phyloP scores from a whole-genome alignment of 1,139 yeast genomes.

The Diutina catenulata region DNA sequence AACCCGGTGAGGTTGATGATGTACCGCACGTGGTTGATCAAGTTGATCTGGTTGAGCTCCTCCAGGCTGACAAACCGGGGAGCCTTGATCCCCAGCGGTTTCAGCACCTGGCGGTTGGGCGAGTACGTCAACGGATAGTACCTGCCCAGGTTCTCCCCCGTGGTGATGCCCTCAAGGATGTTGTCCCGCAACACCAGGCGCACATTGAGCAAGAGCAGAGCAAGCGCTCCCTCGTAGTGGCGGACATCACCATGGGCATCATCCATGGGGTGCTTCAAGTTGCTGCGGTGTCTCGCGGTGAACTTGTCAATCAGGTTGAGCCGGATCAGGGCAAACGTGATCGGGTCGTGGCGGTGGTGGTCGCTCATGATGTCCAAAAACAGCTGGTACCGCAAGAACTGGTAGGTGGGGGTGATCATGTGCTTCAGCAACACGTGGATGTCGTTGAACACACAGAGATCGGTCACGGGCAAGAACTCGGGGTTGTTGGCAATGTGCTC shows the following conservation, averaged over 20 bases:
- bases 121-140: neutral
- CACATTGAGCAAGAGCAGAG: slow-evolving; percentile 20
- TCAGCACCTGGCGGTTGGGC: neutral
- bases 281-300: slow-evolving; percentile 12
- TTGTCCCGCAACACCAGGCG: slow-evolving; percentile 10
- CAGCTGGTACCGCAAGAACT: slow-evolving; percentile 21
- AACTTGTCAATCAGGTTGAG: slow-evolving; percentile 27
- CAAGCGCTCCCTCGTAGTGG: slow-evolving; percentile 19
- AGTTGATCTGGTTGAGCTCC: slow-evolving; percentile 28
- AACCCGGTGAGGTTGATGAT: slow-evolving; percentile 21
- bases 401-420: slow-evolving; percentile 21
- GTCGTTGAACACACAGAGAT: slow-evolving; percentile 18
- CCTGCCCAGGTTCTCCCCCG: neutral
- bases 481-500: slow-evolving; percentile 6
- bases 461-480: slow-evolving; percentile 15
- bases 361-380: slow-evolving; percentile 23
- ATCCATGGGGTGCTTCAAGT: neutral
- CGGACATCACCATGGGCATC: slow-evolving; percentile 6
- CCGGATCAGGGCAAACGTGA: slow-evolving; percentile 24
- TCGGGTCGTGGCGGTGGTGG: slow-evolving; percentile 14
- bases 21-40: slow-evolving; percentile 27
- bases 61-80: slow-evolving; percentile 11
- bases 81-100: neutral
- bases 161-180: neutral
- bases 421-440: slow-evolving; percentile 13